Evolutionary conservation across 1,284 basidiomycete species (phyloP).

Genomic region (Ustilago nuda): DNA sequence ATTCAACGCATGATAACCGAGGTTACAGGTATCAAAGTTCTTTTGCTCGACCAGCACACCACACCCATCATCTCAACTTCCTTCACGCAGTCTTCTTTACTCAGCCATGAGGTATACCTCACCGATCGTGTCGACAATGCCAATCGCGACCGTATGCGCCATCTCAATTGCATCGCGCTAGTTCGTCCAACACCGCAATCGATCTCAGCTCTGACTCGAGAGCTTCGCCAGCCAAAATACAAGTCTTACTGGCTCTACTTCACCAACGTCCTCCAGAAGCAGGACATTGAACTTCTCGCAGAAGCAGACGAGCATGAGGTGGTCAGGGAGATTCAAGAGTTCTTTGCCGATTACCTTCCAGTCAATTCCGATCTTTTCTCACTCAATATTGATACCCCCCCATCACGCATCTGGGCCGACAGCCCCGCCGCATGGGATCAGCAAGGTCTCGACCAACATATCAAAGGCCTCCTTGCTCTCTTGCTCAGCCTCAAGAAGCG

Average conservation of each 20-base stretch:
- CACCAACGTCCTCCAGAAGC: constrained; percentile 90
- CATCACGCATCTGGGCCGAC: constrained; percentile 77
- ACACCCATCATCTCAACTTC: constrained; percentile 95
- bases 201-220: constrained; percentile 82
- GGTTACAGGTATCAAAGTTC: constrained; percentile 92
- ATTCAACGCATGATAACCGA: constrained; percentile 88
- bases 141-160: constrained; percentile 76
- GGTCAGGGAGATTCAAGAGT: constrained; percentile 82
- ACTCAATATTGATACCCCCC: constrained; percentile 72
- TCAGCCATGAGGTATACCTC: constrained; percentile 97
- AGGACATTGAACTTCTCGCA: constrained; percentile 90
- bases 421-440: constrained; percentile 75
- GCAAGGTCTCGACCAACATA: constrained; percentile 80
- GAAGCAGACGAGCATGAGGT: constrained; percentile 96
- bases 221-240: constrained; percentile 84
- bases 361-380: constrained; percentile 85
- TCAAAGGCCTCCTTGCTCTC: constrained; percentile 86
- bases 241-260: constrained; percentile 90
- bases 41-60: constrained; percentile 94
- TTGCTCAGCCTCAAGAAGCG: constrained; percentile 95
- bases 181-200: constrained; percentile 83
- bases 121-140: constrained; percentile 94
- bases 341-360: constrained; percentile 67
- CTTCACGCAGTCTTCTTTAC: constrained; percentile 90
- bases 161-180: constrained; percentile 97